Base-by-base conservation (phyloP, 2,329 filamentous ascomycete genomes). In the Coniochaeta prunicola region DNA sequence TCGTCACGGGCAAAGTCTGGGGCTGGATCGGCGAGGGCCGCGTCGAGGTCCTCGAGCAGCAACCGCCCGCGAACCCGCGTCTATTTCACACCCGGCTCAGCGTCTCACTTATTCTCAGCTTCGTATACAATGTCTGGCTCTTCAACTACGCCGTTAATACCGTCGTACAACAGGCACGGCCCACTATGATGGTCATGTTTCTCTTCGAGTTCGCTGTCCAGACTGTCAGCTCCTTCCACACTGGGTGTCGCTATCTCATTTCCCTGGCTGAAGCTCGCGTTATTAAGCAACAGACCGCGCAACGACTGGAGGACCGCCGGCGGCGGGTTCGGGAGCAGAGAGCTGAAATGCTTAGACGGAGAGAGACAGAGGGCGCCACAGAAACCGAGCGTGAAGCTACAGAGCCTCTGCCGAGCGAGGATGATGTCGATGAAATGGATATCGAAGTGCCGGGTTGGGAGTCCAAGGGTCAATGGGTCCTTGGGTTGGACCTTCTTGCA, bases 141-240 rank as follows among this genome's bases (percentile, higher is more conserved):
- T 85, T 97, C 64, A 82, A 81, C 55, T 97, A 96, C 71, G 88
- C 89, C 60, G 80, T 96, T 61, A 84, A 86, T 30, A 91, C 89
- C 0, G 92, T 97, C 33, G 86, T 97, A 56, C 86, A 90, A 59
- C 87, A 96, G 70, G 91, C 93, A 2, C 83, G 89, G n/a, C 92
- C 93, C 0, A 94, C 96, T 60, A 97, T 99, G 90, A 99, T 97
- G 92, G 92, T 99, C 63, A 97, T 99, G 92, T 99, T 99, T 69
- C 86, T 96, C 6, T 99, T 99, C 67, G 94, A 99, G 72, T 97
- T 97, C 69, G 92, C 93, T 38, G 87, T 99, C 48, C 77, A 97
- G 61, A 81, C 86, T 2, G 88, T 96, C 10, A 87, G 87, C 57
- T 96, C 93, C 0, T 79, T 86, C 57, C 92, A 93, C 54, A 96